These are phyloP conservation scores for Lepidopterella palustris DNA, from an alignment of 495 filamentous ascomycete genomes.

Conservation along the genomic window DNA sequence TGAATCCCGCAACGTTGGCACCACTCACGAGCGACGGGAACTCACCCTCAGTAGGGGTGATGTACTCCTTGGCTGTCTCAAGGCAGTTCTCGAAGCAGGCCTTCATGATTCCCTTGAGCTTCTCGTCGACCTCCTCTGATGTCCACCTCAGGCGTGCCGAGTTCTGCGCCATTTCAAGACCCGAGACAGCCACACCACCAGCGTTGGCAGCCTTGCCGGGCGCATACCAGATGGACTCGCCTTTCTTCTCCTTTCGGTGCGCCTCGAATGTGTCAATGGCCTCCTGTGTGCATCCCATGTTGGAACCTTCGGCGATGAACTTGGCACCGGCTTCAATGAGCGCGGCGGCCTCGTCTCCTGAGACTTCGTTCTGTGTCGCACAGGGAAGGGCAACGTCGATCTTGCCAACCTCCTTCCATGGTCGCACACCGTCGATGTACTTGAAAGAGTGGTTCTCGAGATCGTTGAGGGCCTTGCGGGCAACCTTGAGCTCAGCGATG, in stretches of 20 bases:
- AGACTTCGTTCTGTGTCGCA: conserved; percentile 97
- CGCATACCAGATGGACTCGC: conserved; percentile 84
- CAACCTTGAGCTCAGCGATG: conserved; percentile 80
- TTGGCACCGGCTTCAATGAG: conserved; percentile 69
- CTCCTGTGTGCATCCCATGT: conserved; percentile 97
- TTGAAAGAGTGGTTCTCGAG: conserved; percentile 63
- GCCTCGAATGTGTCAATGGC: conserved; percentile 94
- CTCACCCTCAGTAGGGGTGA: conserved; percentile 67
- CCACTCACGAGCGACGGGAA: conserved; percentile 87
- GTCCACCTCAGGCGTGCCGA: conserved; percentile 79
- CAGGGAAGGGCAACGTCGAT: conserved; percentile 88
- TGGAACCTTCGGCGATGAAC: conserved; percentile 94
- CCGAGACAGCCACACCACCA: conserved; percentile 94
- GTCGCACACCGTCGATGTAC: conserved; percentile 82
- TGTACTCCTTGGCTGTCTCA: conserved; percentile 81
- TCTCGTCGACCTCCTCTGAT: conserved; percentile 80
- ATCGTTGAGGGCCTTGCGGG: conserved; percentile 71
- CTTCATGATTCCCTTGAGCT: conserved; percentile 92
- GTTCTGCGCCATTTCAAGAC: conserved; percentile 99
- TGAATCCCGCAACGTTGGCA: conserved; percentile 94
- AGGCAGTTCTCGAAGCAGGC: conserved; percentile 88
- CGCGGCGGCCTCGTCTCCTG: conserved; percentile 75
- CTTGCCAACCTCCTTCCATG: conserved; percentile 81
- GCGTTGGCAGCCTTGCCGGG: conserved; percentile 96
- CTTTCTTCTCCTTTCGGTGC: conserved; percentile 61